A percentile compares a stretch with the other conserved stretches of the same genome.
Conservation (phyloP, 441 rosid genomes). For the Pelargonium cotyledonis region DNA sequence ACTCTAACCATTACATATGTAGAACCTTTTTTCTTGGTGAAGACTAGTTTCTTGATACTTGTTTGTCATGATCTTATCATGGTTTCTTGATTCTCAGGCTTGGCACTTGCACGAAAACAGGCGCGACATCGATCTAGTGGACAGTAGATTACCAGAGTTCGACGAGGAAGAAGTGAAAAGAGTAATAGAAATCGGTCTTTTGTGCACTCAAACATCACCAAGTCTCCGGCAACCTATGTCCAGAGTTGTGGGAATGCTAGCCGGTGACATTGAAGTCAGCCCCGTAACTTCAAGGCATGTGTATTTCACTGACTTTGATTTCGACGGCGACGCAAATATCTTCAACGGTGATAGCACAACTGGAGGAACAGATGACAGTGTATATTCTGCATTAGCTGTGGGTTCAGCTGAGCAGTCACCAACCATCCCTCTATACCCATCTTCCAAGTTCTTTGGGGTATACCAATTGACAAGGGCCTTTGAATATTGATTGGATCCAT, state of each 20-base stretch:
- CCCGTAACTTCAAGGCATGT: conserved; percentile 45
- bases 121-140: conserved; percentile 36
- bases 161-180: conserved; percentile 42
- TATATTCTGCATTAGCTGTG: conserved; percentile 14
- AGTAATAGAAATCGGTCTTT: conserved; percentile 42
- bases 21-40: too few species aligned
- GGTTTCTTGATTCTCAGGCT: conserved; percentile 33
- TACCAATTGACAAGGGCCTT: too few species aligned
- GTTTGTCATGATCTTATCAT: too few species aligned
- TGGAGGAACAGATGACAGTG: conserved; percentile 8
- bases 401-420: conserved; percentile 9
- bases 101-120: conserved; percentile 51
- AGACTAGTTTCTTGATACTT: too few species aligned
- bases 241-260: conserved; percentile 61
- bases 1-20: too few species aligned
- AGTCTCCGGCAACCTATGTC: conserved; percentile 55
- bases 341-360: conserved; percentile 15
- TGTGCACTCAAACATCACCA: conserved; percentile 66
- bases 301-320: conserved; percentile 43
- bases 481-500: too few species aligned
- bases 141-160: conserved; percentile 33
- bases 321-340: conserved; percentile 34
- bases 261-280: conserved; percentile 47
- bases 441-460: background rate
- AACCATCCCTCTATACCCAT: conserved; percentile 12